phyloP scores from a whole-genome alignment of 257 asterid genomes.

The Jacaranda mimosifolia region DNA sequence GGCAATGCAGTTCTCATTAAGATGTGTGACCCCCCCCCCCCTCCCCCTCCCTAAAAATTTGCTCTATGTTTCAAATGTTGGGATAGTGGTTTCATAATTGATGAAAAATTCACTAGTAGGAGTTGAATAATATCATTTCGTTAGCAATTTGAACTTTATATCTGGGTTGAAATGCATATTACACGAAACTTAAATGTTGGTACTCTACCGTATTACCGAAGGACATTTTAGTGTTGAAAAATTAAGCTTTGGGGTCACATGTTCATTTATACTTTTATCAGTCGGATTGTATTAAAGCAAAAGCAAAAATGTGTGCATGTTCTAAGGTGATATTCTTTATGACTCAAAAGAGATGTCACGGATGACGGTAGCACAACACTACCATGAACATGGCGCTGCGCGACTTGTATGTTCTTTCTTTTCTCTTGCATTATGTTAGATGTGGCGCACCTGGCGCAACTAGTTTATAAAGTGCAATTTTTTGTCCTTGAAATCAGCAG shows the following conservation, averaged over 20 bases:
- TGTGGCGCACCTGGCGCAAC: neutral
- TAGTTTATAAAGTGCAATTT: neutral
- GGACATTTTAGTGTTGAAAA: neutral
- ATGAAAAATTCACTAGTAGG: neutral
- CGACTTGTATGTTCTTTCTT: no score
- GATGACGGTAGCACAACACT: neutral
- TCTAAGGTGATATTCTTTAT: neutral
- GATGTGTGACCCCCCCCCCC: neutral
- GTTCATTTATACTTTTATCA: neutral
- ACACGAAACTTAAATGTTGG: neutral
- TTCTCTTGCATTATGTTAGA: no score
- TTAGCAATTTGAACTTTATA: neutral
- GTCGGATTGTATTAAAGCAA: conserved; percentile 1
- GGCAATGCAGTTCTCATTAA: neutral
- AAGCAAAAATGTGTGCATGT: conserved; percentile 1
- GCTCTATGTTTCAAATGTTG: neutral
- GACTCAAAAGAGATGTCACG: neutral
- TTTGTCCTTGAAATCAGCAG: neutral
- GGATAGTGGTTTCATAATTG: neutral
- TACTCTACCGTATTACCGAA: neutral
- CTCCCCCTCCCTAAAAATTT: neutral
- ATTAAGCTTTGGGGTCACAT: neutral
- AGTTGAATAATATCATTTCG: neutral
- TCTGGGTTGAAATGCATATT: neutral
- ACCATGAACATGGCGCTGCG: neutral